These are phyloP conservation scores for Hypoxylon crocopeplum DNA, from an alignment of 495 filamentous ascomycete genomes.

Conservation along the genomic window DNA sequence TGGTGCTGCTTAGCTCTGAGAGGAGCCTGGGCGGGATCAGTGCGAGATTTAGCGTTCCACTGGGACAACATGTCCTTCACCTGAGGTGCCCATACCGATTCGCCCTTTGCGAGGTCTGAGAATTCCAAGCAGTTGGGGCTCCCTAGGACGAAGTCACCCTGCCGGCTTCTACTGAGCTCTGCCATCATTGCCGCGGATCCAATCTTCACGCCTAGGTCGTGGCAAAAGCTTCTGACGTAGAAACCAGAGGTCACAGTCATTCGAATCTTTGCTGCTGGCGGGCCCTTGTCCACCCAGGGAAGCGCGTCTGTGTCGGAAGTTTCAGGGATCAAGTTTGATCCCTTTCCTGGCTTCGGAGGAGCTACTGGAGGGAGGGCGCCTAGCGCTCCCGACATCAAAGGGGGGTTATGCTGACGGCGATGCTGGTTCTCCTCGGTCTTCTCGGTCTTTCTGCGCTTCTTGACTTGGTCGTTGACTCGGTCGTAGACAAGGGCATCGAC, in stretches of 20 bases:
- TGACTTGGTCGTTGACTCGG: slow-evolving; percentile 45
- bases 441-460: too few relatives aligned
- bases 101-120: slow-evolving; percentile 75
- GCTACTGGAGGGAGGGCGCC: slow-evolving; percentile 39
- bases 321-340: slow-evolving; percentile 45
- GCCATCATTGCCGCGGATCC: slow-evolving; percentile 88
- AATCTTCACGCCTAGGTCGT: slow-evolving; percentile 86
- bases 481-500: slow-evolving; percentile 53
- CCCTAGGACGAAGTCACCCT: slow-evolving; percentile 76
- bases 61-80: slow-evolving; percentile 67
- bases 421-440: slow-evolving; percentile 18
- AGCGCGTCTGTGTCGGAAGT: slow-evolving; percentile 43
- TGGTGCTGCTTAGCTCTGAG: slow-evolving; percentile 18
- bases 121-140: slow-evolving; percentile 79
- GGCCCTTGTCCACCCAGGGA: slow-evolving; percentile 57
- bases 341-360: slow-evolving; percentile 45
- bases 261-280: slow-evolving; percentile 77
- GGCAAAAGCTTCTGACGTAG: slow-evolving; percentile 92
- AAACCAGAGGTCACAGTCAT: slow-evolving; percentile 97
- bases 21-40: slow-evolving; percentile 13
- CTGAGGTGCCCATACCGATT: slow-evolving; percentile 83
- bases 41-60: slow-evolving; percentile 51
- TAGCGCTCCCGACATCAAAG: slow-evolving; percentile 63
- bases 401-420: slow-evolving; percentile 32
- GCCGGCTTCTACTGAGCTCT: slow-evolving; percentile 77